Base-by-base conservation (phyloP, 805 yeast genomes). In the Kregervanrija pseudodelftensis region DNA sequence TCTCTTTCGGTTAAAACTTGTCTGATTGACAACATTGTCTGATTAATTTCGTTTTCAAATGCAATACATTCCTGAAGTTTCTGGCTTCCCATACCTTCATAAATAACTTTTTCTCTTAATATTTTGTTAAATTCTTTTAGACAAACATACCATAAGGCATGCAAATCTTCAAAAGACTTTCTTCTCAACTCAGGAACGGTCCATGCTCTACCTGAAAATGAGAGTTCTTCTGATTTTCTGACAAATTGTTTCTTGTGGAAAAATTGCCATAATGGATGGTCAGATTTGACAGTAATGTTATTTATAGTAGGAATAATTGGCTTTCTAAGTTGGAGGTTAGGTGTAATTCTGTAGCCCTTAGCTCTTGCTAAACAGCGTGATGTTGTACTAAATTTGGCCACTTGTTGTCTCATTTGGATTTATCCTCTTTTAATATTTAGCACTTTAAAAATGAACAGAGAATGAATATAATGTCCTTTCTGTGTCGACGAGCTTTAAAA, bases 241-340 rank as follows among this genome's bases (percentile, higher is more conserved):
- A 85, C 66, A 48, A 80, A 78, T 55, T 74, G 70, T 46, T 80
- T 72, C 35, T 85, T 74, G 51, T 61, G 60, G 68, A 91, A 93
- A 62, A 93, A 93, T 56, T 85, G 90, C 96, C 96, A 93, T 51
- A 93, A 72, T 30, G 98, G 99, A 65, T 93, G 99, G 61, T 84
- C 85, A 5, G 83, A 91, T 11, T 79, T 74, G 32, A 85, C 85
- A 48, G 73, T 73, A 44, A 90, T 72, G 63, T 86, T 86, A 51
- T 74, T 70, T 43, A 76, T 81, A 2, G 93, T 76, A 12, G 99
- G 98, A 11, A 86, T 76, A 52, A 93, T 83, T 12, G 98, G 98
- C 11, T 84, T 76, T 44, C 91, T 76, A 51, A 90, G 73, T 50
- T 70, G 67, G 49, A 84, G 64, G 37, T 63, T 55, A 3, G 73